These are phyloP conservation scores for Termitomyces sp. DNA, from an alignment of 768 basidiomycete species.

Conservation along the genomic window DNA sequence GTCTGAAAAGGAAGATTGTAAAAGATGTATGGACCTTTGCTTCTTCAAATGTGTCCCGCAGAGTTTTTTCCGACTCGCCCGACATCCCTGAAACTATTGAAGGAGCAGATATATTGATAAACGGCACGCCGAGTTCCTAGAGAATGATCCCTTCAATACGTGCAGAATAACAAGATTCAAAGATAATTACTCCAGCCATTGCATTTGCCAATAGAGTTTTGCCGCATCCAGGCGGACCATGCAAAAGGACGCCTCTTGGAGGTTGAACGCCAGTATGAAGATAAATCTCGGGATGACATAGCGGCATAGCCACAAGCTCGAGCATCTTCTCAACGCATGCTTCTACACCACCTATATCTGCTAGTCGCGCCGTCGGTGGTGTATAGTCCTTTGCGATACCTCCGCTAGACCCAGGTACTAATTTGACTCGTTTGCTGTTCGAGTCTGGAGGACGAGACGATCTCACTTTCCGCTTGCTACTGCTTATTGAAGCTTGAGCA, in stretches of 20 bases:
- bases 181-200: slow-evolving; percentile 77
- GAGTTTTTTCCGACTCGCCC: slow-evolving; percentile 95
- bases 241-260: slow-evolving; percentile 86
- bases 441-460: slow-evolving; percentile 46
- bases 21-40: slow-evolving; percentile 66
- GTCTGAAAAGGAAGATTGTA: not conserved
- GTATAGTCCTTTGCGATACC: slow-evolving; percentile 55
- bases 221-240: slow-evolving; percentile 96
- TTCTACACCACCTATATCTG: slow-evolving; percentile 87
- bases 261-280: slow-evolving; percentile 89
- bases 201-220: slow-evolving; percentile 94
- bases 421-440: slow-evolving; percentile 53
- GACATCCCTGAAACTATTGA: slow-evolving; percentile 98
- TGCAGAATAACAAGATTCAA: not conserved
- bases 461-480: slow-evolving; percentile 62
- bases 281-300: slow-evolving; percentile 95
- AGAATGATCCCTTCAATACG: not conserved
- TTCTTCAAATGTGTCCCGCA: slow-evolving; percentile 95
- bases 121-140: slow-evolving; percentile 89
- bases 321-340: slow-evolving; percentile 87
- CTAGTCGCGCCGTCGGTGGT: slow-evolving; percentile 71
- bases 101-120: slow-evolving; percentile 92
- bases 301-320: slow-evolving; percentile 93
- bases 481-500: slow-evolving; percentile 14
- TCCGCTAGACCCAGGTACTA: slow-evolving; percentile 20